A percentile compares a stretch with the other conserved stretches of the same genome.
These are phyloP conservation scores for Selenicereus undatus DNA, from an alignment of 148 eudicot species.

Conservation along the genomic window DNA sequence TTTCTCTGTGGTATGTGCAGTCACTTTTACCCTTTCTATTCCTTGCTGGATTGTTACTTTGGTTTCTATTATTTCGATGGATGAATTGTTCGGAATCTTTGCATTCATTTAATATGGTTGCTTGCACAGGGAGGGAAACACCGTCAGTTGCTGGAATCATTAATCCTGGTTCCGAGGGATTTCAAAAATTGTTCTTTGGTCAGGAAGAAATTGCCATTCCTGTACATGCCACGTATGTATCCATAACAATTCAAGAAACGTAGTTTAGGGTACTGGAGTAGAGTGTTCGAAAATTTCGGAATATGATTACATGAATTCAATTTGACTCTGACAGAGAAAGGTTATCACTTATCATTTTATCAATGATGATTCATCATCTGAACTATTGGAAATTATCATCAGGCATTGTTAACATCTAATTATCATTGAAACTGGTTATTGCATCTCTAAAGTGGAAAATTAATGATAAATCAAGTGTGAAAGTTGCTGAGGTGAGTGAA, in stretches of 20 bases:
- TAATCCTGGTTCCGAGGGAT: slow-evolving; percentile 96
- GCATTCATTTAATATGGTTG: background rate
- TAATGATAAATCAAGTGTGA: background rate
- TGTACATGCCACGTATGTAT: slow-evolving; percentile 81
- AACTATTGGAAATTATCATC: background rate
- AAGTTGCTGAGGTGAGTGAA: background rate
- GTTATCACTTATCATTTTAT: no score
- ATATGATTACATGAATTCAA: background rate
- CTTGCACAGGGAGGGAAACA: slow-evolving; percentile 80
- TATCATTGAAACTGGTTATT: background rate
- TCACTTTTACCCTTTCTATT: background rate
- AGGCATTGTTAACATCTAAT: background rate
- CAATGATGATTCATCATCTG: no score
- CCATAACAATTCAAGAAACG: background rate
- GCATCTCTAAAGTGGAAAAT: background rate
- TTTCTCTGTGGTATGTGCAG: slow-evolving; percentile 78
- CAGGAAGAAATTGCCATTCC: slow-evolving; percentile 99
- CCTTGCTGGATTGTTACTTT: background rate
- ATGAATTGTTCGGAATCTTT: background rate
- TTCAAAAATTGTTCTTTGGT: slow-evolving; percentile 93
- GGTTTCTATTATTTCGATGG: background rate
- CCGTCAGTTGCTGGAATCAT: slow-evolving; percentile 99
- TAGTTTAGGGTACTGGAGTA: background rate
- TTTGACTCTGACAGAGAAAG: background rate
- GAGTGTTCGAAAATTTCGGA: background rate